These are phyloP conservation scores for Sporothrix globosa DNA, from an alignment of 2,329 filamentous ascomycete genomes.

Conservation along the genomic window DNA sequence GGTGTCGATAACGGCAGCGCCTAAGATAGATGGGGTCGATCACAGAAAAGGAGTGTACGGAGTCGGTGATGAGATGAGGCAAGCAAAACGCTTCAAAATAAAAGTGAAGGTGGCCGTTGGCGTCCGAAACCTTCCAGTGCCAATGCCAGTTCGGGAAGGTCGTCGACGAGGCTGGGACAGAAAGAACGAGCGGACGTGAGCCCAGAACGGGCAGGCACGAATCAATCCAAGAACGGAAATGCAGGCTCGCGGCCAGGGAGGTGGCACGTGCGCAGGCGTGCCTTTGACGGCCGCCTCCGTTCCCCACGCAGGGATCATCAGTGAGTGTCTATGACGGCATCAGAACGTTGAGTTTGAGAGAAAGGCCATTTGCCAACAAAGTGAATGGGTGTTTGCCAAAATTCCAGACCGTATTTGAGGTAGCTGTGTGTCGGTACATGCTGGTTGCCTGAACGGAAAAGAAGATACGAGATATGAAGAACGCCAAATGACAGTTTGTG, in stretches of 20 bases:
- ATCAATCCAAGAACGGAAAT: conserved; percentile 5
- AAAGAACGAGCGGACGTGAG: neutral
- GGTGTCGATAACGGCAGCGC: neutral
- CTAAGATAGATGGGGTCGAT: neutral
- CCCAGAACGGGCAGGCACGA: neutral
- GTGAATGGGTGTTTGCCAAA: neutral
- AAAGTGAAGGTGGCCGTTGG: neutral
- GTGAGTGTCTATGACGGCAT: conserved; percentile 9
- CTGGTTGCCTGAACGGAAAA: neutral
- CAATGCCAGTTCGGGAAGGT: neutral
- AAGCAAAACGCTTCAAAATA: neutral
- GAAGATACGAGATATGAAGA: neutral
- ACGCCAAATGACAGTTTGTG: neutral
- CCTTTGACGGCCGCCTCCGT: neutral
- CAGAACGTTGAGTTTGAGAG: neutral
- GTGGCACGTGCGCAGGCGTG: conserved; percentile 20
- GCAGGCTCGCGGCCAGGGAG: neutral
- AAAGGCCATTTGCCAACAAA: neutral
- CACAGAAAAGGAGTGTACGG: neutral
- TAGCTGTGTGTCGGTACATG: neutral
- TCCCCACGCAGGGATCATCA: neutral
- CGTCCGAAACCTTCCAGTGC: neutral
- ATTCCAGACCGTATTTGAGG: neutral
- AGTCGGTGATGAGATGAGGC: neutral
- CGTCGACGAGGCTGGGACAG: neutral